These are phyloP conservation scores for Cyclanthera cordifolia DNA, from an alignment of 306 rosid genomes.

Conservation along the genomic window DNA sequence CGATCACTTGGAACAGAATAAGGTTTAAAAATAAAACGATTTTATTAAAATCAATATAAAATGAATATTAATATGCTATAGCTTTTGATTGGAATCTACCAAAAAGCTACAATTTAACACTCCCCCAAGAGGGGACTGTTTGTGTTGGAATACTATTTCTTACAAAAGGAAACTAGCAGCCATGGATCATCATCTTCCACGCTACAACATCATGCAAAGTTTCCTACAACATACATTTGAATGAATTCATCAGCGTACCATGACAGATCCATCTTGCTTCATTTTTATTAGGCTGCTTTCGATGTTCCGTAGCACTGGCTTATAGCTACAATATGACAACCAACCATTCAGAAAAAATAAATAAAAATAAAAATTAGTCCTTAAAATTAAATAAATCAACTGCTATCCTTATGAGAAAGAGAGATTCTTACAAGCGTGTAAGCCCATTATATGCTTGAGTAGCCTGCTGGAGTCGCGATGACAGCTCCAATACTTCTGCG, in stretches of 20 bases:
- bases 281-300: slow-evolving; percentile 62
- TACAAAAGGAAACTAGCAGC: not conserved
- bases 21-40: too few species aligned
- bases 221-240: not conserved
- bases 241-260: slow-evolving; percentile 37
- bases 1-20: not conserved
- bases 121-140: not conserved
- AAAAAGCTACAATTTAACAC: not conserved
- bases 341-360: slow-evolving; percentile 13
- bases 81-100: not conserved
- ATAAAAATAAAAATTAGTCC: too few species aligned
- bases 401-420: not conserved
- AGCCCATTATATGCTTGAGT: slow-evolving; percentile 73
- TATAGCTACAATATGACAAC: slow-evolving; percentile 38
- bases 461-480: slow-evolving; percentile 74
- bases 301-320: slow-evolving; percentile 75
- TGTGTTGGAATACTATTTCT: not conserved
- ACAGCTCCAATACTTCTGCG: slow-evolving; percentile 80
- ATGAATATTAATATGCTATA: not conserved
- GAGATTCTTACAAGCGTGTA: slow-evolving; percentile 48
- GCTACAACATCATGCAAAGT: too few species aligned
- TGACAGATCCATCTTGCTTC: slow-evolving; percentile 62
- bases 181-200: not conserved
- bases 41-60: not conserved
- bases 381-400: slow-evolving; percentile 13